These are phyloP conservation scores for Myxozyma lipomycoides DNA, from an alignment of 805 yeast genomes.

Conservation along the genomic window DNA sequence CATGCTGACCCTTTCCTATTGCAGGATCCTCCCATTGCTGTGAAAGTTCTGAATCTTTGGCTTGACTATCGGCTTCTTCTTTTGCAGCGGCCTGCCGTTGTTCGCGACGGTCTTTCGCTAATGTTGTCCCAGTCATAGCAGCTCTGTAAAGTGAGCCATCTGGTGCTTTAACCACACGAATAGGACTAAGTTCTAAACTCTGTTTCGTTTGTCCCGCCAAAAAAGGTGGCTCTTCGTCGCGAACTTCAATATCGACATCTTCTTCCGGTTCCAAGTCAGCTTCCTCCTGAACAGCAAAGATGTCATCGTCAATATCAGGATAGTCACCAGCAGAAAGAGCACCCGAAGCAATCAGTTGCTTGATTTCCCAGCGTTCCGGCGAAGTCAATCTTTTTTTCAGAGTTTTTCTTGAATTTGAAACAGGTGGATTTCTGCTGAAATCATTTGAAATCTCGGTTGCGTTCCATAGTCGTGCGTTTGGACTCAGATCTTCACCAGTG, in stretches of 20 bases:
- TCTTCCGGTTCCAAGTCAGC: conserved; percentile 42
- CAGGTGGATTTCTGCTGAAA: background rate
- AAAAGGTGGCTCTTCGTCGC: conserved; percentile 66
- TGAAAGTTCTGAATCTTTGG: conserved; percentile 35
- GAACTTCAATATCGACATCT: conserved; percentile 70
- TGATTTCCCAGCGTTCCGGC: conserved; percentile 87
- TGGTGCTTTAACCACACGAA: conserved; percentile 62
- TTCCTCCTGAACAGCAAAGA: conserved; percentile 37
- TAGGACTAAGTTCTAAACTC: conserved; percentile 45
- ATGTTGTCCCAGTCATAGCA: conserved; percentile 68
- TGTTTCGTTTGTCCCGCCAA: conserved; percentile 52
- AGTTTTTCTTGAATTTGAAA: no score
- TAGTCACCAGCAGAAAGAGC: conserved; percentile 63
- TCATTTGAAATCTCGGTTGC: background rate
- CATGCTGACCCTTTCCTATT: conserved; percentile 38
- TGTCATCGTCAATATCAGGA: conserved; percentile 54
- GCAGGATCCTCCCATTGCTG: conserved; percentile 35
- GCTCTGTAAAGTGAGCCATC: conserved; percentile 75
- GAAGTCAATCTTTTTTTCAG: conserved; percentile 56
- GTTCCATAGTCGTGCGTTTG: conserved; percentile 5
- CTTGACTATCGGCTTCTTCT: conserved; percentile 44
- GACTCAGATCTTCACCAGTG: conserved; percentile 48
- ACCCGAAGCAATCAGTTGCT: conserved; percentile 78
- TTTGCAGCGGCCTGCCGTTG: conserved; percentile 49
- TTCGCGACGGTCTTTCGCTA: conserved; percentile 63